A percentile compares a stretch with the other conserved stretches of the same genome.
Evolutionary conservation across 2,329 filamentous ascomycete species (phyloP).

Genomic region (Scortechinia acanthostroma): DNA sequence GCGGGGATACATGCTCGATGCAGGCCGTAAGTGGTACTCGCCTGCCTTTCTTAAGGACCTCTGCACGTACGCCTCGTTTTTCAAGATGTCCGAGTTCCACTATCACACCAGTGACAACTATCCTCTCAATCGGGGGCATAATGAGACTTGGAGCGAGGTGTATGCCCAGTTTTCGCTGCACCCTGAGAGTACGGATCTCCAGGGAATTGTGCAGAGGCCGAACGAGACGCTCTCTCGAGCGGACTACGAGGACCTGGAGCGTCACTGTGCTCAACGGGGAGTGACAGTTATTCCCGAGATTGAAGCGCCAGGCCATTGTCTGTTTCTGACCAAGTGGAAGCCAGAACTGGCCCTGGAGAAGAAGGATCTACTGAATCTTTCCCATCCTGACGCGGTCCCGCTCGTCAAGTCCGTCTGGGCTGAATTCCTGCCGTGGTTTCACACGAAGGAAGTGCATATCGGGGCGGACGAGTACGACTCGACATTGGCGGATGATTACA

Average conservation of each 20-base stretch:
- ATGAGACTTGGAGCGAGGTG: slow-evolving; percentile 22
- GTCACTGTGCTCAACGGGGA: slow-evolving; percentile 37
- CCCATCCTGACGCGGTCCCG: slow-evolving; percentile 42
- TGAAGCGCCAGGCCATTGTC: slow-evolving; percentile 41
- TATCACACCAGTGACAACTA: slow-evolving; percentile 26
- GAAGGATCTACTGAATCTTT: slow-evolving; percentile 39
- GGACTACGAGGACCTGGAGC: slow-evolving; percentile 38
- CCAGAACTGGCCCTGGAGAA: slow-evolving; percentile 37
- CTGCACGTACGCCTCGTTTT: slow-evolving; percentile 33
- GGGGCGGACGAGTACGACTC: slow-evolving; percentile 44
- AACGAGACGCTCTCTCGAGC: slow-evolving; percentile 35
- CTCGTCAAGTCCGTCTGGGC: slow-evolving; percentile 40
- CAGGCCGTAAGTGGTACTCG: slow-evolving; percentile 32
- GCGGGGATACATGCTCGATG: slow-evolving; percentile 33
- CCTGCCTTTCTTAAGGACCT: slow-evolving; percentile 29
- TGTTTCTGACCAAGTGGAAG: slow-evolving; percentile 46
- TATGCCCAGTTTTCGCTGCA: slow-evolving; percentile 24
- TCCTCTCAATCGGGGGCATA: slow-evolving; percentile 21
- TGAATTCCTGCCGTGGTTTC: slow-evolving; percentile 44
- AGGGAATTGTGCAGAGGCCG: slow-evolving; percentile 29
- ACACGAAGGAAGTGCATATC: slow-evolving; percentile 43
- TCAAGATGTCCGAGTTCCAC: slow-evolving; percentile 32
- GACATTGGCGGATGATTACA: slow-evolving; percentile 36
- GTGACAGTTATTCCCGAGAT: slow-evolving; percentile 46
- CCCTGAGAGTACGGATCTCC: slow-evolving; percentile 19